phyloP scores from a whole-genome alignment of 2,329 filamentous ascomycete species.

The Sporothrix brunneoviolacea region DNA sequence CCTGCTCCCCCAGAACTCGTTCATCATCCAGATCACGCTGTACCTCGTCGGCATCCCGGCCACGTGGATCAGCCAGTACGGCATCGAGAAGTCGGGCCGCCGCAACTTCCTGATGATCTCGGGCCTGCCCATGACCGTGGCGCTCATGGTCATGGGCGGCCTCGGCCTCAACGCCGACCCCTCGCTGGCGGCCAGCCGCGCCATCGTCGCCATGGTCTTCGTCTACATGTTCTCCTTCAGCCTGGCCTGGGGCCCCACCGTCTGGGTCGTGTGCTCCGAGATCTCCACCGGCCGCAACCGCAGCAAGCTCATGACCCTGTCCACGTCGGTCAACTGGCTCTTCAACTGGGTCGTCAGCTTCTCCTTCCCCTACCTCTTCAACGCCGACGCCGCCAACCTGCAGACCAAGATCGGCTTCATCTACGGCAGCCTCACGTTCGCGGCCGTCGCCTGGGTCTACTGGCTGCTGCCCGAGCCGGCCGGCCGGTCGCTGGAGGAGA shows the following conservation, averaged over 20 bases:
- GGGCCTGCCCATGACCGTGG: neutral
- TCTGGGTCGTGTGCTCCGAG: neutral
- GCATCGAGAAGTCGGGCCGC: conserved; percentile 1
- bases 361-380: neutral
- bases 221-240: conserved; percentile 2
- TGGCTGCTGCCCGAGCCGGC: neutral
- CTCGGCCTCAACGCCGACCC: conserved; percentile 1
- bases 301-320: conserved; percentile 1
- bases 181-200: neutral
- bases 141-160: conserved; percentile 2
- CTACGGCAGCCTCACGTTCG: neutral
- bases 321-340: neutral
- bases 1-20: neutral
- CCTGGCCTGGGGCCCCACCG: neutral
- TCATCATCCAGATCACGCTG: conserved; percentile 1
- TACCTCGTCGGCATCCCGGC: neutral
- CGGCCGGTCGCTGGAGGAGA: neutral
- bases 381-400: neutral
- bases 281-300: neutral
- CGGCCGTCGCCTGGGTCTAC: neutral
- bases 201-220: neutral
- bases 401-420: neutral
- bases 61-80: neutral
- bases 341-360: conserved; percentile 2
- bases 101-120: neutral